phyloP scores from a whole-genome alignment of 31 red algal species.

The Bonnemaisonia californica region DNA sequence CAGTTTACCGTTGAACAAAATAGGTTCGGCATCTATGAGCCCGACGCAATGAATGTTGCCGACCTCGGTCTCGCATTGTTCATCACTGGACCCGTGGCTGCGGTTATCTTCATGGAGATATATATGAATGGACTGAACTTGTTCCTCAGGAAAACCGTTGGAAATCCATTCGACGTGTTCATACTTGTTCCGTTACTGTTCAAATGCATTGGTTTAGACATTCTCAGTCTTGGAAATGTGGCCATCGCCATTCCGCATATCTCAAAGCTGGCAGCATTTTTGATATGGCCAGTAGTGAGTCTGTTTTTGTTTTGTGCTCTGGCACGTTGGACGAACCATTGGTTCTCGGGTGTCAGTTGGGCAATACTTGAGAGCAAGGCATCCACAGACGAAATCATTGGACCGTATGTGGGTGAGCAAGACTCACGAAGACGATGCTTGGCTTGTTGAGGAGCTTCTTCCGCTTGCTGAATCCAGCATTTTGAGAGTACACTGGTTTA shows the following conservation, averaged over 20 bases:
- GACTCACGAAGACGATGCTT: slow-evolving; percentile 72
- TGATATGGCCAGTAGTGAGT: slow-evolving; percentile 69
- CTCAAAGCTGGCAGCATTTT: slow-evolving; percentile 42
- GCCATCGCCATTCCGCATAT: slow-evolving; percentile 39
- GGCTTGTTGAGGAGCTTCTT: slow-evolving; percentile 76
- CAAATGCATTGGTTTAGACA: slow-evolving; percentile 37
- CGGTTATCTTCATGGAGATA: slow-evolving; percentile 58
- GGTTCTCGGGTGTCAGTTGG: slow-evolving; percentile 68
- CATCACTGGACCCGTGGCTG: slow-evolving; percentile 46
- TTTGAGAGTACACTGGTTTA: slow-evolving; percentile 74
- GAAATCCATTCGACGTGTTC: slow-evolving; percentile 67
- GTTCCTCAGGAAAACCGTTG: slow-evolving; percentile 60
- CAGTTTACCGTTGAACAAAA: slow-evolving; percentile 38
- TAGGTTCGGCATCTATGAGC: slow-evolving; percentile 56
- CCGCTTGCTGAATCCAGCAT: slow-evolving; percentile 68
- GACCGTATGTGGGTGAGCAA: slow-evolving; percentile 74
- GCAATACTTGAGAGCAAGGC: slow-evolving; percentile 65
- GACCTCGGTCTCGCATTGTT: slow-evolving; percentile 44
- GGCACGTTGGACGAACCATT: slow-evolving; percentile 66
- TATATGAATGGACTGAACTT: slow-evolving; percentile 30
- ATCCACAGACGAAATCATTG: slow-evolving; percentile 55
- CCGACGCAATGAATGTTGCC: slow-evolving; percentile 20
- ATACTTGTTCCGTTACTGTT: slow-evolving; percentile 63
- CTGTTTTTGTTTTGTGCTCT: slow-evolving; percentile 61
- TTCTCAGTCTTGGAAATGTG: slow-evolving; percentile 39